A percentile compares a stretch with the other conserved stretches of the same genome.
These are phyloP conservation scores for Pseudozyma thailandica DNA, from an alignment of 1,284 basidiomycete genomes.

Conservation along the genomic window DNA sequence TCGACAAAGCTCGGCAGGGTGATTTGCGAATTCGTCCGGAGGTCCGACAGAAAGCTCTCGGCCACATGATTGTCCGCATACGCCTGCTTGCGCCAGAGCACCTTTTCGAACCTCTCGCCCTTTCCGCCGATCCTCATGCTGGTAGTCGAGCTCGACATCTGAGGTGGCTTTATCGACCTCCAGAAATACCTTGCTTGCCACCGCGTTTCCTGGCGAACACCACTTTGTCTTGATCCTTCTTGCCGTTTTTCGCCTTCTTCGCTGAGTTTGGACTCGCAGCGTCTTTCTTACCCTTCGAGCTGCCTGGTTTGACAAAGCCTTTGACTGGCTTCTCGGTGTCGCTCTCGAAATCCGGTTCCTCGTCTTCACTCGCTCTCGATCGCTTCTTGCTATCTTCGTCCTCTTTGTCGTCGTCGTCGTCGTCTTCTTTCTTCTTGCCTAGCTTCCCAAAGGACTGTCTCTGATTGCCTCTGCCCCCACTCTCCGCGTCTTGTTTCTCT, in stretches of 20 bases:
- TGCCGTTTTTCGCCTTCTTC: constrained; percentile 11
- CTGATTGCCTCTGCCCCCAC: not conserved
- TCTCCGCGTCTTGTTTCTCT: constrained; percentile 1
- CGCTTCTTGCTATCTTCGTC: constrained; percentile 3
- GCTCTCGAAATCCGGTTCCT: constrained; percentile 21
- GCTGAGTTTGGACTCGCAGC: not conserved
- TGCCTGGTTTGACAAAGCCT: constrained; percentile 35
- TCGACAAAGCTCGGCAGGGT: constrained; percentile 74
- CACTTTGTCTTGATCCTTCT: constrained; percentile 40
- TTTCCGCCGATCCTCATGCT: no score
- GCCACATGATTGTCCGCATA: constrained; percentile 89
- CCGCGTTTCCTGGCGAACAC: constrained; percentile 39
- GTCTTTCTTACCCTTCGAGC: constrained; percentile 4
- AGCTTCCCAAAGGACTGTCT: constrained; percentile 32
- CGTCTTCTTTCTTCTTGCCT: constrained; percentile 12
- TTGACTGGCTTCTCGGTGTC: not conserved
- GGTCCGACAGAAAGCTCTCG: constrained; percentile 78
- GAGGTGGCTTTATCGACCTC: constrained; percentile 6
- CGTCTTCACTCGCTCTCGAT: not conserved
- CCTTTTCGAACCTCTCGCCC: constrained; percentile 78
- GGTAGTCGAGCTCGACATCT: not conserved
- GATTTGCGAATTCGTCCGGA: constrained; percentile 68
- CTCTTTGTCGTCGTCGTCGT: constrained; percentile 3
- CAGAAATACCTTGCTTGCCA: constrained; percentile 35
- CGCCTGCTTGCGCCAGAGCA: constrained; percentile 83